phyloP scores from a whole-genome alignment of 495 filamentous ascomycete species.

The Penicillium canariense region DNA sequence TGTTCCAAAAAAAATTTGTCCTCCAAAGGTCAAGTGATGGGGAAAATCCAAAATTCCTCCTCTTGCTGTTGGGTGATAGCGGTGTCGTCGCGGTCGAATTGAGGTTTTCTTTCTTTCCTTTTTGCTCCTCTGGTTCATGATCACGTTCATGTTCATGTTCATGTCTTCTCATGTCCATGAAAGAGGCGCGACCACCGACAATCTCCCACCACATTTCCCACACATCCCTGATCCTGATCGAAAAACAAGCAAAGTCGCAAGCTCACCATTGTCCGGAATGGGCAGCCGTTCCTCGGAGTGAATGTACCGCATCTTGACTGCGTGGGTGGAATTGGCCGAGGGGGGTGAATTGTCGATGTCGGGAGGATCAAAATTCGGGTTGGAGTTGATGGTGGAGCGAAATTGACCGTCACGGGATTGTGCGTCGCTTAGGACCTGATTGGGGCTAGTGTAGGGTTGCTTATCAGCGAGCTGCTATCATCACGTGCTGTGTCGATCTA shows the following conservation, averaged over 20 bases:
- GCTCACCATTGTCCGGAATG: constrained; percentile 94
- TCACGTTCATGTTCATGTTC: not conserved
- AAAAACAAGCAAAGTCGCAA: constrained; percentile 26
- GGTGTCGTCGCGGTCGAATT: constrained; percentile 5
- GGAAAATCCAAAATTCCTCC: constrained; percentile 3
- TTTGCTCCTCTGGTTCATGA: not conserved
- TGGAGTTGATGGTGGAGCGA: constrained; percentile 47
- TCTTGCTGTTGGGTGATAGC: constrained; percentile 7
- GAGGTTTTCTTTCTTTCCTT: not conserved
- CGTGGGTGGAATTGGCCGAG: constrained; percentile 48
- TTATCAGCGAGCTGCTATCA: constrained; percentile 22
- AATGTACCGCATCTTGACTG: constrained; percentile 94
- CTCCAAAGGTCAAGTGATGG: not conserved
- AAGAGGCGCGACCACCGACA: constrained; percentile 8
- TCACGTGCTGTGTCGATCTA: constrained; percentile 10
- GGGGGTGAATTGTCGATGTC: constrained; percentile 48
- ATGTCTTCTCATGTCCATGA: constrained; percentile 2
- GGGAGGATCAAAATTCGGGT: constrained; percentile 47
- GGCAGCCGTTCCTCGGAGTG: constrained; percentile 90
- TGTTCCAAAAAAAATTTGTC: not conserved
- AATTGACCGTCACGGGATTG: constrained; percentile 46
- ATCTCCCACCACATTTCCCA: constrained; percentile 13
- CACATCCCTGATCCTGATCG: constrained; percentile 3
- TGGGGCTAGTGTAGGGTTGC: constrained; percentile 46
- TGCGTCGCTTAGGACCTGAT: constrained; percentile 48